Evolutionary conservation across 1,139 yeast genomes (phyloP), one percentile per base, ranked within the genome.

Genomic region (Magnusiomyces fungicola): DNA sequence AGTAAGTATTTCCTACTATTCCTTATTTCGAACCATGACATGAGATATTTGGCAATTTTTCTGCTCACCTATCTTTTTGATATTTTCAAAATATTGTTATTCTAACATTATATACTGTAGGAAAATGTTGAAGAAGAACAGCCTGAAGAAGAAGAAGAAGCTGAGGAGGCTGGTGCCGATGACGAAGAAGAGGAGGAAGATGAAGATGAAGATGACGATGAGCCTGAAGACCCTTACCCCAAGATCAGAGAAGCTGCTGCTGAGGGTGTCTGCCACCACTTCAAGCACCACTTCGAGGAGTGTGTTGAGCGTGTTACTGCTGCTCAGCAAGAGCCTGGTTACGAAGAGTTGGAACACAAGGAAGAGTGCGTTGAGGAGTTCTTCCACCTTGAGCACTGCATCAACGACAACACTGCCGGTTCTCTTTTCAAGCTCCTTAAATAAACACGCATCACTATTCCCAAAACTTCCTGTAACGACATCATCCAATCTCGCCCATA

Each of bases 351-450:
- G 64, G 81, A 75, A n/a, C 77, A 87, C 76, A 89, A 90, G 73
- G 97, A 90, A 55, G 96, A 90, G 72, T 92, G 98, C 76, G 83
- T 90, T 57, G 97, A 92, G 72, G 98, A 92, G 73, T 92, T 84
- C 73, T 90, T 90, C 90, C 97, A 92, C 73, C 78, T 89, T 68
- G 87, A 87, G 70, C 97, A 92, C 71, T 88, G 95, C 75, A 66
- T 90, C 65, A 88, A 87, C 71, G 92, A 85, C 68, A 83, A 96
- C 75, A 89, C 87, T 65, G 92, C 96, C 55, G 96, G 96, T 71
- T 83, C 81, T 70, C 76, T 90, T 68, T 89, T 92, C 75, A 43
- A 50, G 46, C 37, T 46, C 14, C 42, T 50, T 33, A 41, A 54
- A 38, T 43, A 55, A 46, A 23, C 38, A 44, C 12, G 3, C 38